phyloP scores from a whole-genome alignment of 2,329 filamentous ascomycete species.

The Cryphonectria carpinicola region DNA sequence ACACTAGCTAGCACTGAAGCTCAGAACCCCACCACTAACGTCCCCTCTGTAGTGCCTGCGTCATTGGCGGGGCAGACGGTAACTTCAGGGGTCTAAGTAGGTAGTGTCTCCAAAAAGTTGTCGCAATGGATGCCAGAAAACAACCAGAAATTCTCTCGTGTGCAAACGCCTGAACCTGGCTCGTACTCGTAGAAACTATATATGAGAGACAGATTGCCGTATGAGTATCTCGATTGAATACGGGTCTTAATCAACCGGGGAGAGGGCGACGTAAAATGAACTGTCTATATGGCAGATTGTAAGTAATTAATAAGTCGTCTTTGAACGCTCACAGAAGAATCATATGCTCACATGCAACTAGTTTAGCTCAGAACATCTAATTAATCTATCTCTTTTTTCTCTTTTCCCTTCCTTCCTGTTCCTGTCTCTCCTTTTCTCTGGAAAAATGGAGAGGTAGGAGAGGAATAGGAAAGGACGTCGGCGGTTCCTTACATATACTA shows the following conservation, averaged over 20 bases:
- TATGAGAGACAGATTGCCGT: not conserved
- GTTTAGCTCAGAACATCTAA: not conserved
- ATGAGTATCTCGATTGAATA: not conserved
- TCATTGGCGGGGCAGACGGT: constrained; percentile 13
- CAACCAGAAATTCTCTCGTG: not conserved
- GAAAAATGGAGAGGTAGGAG: not conserved
- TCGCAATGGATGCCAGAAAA: not conserved
- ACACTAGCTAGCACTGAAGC: constrained; percentile 16
- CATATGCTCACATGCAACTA: not conserved
- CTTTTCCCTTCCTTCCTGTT: no score
- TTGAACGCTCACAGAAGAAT: no score
- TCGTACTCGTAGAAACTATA: not conserved
- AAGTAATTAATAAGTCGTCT: no score
- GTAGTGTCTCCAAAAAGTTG: not conserved
- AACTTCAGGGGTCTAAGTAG: not conserved
- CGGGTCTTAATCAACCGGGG: not conserved
- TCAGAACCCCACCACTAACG: constrained; percentile 2
- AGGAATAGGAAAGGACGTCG: not conserved
- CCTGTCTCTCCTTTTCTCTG: not conserved
- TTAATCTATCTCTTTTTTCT: not conserved
- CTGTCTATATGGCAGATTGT: no score
- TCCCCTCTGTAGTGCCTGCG: constrained; percentile 10
- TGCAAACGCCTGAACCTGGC: not conserved
- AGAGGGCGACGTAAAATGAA: not conserved
- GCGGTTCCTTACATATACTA: not conserved